Percentiles rank a stretch among this genome's conserved stretches.
phyloP scores from a whole-genome alignment of 2,329 filamentous ascomycete species.

The Alternaria solani region DNA sequence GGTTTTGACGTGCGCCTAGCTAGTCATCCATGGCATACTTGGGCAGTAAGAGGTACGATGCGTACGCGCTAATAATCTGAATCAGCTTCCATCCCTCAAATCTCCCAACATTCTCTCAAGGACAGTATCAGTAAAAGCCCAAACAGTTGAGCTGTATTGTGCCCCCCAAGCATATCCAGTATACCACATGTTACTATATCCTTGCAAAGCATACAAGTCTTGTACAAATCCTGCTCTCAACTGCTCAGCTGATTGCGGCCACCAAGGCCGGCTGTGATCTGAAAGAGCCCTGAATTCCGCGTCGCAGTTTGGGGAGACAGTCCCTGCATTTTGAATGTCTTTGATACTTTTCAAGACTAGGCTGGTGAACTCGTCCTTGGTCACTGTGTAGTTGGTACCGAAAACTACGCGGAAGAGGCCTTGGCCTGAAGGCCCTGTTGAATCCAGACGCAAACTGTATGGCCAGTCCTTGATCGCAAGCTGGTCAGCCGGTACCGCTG shows the following conservation, averaged over 20 bases:
- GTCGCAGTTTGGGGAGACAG: constrained; percentile 16
- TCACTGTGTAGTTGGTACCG: constrained; percentile 22
- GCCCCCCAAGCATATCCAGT: constrained; percentile 28
- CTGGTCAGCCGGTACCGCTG: constrained; percentile 21
- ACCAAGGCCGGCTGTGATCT: constrained; percentile 27
- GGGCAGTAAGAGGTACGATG: background rate
- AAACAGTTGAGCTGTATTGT: constrained; percentile 32
- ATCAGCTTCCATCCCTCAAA: background rate
- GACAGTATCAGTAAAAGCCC: constrained; percentile 31
- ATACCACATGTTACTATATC: constrained; percentile 30
- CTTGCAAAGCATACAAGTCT: constrained; percentile 30
- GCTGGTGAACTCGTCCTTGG: constrained; percentile 11
- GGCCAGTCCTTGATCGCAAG: constrained; percentile 27
- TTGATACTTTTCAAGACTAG: constrained; percentile 12
- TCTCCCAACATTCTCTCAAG: constrained; percentile 22
- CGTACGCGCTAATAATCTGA: background rate
- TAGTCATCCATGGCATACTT: too few relatives aligned
- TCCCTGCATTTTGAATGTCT: constrained; percentile 13
- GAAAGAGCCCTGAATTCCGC: constrained; percentile 19
- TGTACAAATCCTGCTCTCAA: constrained; percentile 31
- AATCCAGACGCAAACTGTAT: constrained; percentile 27
- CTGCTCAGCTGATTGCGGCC: constrained; percentile 15
- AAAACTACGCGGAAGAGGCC: constrained; percentile 27
- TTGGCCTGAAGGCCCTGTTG: constrained; percentile 25
- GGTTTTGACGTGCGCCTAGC: background rate